A percentile compares a stretch with the other conserved stretches of the same genome.
phyloP scores from a whole-genome alignment of 208 protist species.

The Crithidia fasciculata region DNA sequence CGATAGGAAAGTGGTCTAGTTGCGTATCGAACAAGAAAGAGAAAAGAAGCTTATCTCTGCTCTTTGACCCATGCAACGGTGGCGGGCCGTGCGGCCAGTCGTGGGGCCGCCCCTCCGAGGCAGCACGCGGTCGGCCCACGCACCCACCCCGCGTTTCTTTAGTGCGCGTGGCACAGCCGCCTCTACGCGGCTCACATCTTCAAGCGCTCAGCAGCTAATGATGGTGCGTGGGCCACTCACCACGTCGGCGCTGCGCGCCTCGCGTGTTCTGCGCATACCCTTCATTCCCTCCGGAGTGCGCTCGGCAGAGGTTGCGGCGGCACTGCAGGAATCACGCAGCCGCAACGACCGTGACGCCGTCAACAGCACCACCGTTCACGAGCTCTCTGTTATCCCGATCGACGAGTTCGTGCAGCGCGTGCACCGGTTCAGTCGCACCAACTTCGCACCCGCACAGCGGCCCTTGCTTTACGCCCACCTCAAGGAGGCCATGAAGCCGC shows the following conservation, averaged over 20 bases:
- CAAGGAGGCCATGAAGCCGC: slow-evolving; percentile 41
- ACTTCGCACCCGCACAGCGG: slow-evolving; percentile 51
- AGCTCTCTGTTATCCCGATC: slow-evolving; percentile 42
- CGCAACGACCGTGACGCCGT: neutral
- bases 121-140: neutral
- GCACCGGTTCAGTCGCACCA: slow-evolving; percentile 69
- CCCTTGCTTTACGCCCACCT: slow-evolving; percentile 58
- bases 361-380: slow-evolving; percentile 18
- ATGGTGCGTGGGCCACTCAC: neutral
- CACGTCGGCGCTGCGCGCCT: slow-evolving; percentile 12
- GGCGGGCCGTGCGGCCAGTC: no score
- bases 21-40: no score
- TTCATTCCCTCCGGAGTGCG: slow-evolving; percentile 6
- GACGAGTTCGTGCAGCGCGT: slow-evolving; percentile 63
- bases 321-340: neutral
- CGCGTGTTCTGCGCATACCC: slow-evolving; percentile 13
- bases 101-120: neutral
- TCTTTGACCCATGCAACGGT: neutral
- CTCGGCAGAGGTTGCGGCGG: neutral
- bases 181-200: neutral
- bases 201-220: neutral
- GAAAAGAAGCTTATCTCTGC: neutral
- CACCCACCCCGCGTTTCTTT: neutral
- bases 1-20: no score
- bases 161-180: neutral